Base-by-base conservation (phyloP, 805 yeast genomes). In the Suhomyces emberorum region DNA sequence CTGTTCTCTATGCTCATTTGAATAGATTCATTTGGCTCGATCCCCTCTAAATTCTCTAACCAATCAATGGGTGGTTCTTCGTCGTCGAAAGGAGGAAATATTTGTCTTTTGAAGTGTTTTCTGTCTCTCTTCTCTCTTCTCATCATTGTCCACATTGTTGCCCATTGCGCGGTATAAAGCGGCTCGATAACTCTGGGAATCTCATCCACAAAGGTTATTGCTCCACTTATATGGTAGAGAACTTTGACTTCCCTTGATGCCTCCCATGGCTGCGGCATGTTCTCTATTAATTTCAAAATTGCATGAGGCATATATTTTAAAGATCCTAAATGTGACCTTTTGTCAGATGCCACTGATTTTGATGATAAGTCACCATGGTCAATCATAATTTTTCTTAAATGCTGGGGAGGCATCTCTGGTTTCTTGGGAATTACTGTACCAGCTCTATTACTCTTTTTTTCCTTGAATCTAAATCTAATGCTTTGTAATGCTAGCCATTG, bases 231-330 rank as follows among this genome's bases (percentile, higher is more conserved):
- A 53, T 93, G 99, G 56, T 93, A 93, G 28, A 91, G 60, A 5
- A 91, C 98, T 39, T 76, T 79, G 15, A 93, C 98, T 29, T 85
- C 95, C 43, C 85, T 85, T 1, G 74, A 65, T 35, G 78, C 76
- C 57, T 93, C 98, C 99, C 99, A 93, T 1, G 99, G 99, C 55
- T 88, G 95, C 0, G 99, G 99, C 91, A 93, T 91, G 53, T 88
- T 88, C 52, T 93, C 98, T 26, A 93, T 54, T 26, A 93, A 71
- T 58, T 93, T 93, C 47, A 88, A 60, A 3, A 88, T 76, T 0
- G 98, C 96, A 62, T 91, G 98, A 0, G 99, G 99, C 81, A 95
- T 76, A 63, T 83, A 95, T 61, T 88, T 91, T 39, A 93, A 68
- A 1, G 98, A 89, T 1, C 96, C 96, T 17, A 95, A 62, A 51